phyloP scores from a whole-genome alignment of 2,329 filamentous ascomycete genomes.

The Exophiala alcalophila region DNA sequence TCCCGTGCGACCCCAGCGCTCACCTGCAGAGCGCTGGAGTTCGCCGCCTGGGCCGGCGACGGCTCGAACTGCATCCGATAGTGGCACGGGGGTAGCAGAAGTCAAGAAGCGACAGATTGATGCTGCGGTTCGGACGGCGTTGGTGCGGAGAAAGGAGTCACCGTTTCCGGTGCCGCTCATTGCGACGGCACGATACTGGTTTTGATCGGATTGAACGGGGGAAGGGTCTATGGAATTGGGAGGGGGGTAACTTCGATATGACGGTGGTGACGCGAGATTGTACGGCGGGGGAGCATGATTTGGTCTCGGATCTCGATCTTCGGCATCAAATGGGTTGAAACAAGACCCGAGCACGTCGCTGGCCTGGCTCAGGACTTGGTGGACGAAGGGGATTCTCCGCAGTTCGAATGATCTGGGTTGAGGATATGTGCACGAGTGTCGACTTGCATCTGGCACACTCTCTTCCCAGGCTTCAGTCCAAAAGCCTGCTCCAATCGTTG shows the following conservation, averaged over 20 bases:
- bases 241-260: constrained; percentile 1
- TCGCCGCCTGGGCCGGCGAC: constrained; percentile 71
- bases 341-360: constrained; percentile 11
- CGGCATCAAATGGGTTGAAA: constrained; percentile 3
- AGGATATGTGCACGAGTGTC: not conserved
- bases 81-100: constrained; percentile 42
- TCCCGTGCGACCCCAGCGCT: constrained; percentile 68
- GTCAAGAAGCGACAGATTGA: constrained; percentile 66
- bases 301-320: not conserved
- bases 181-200: constrained; percentile 17
- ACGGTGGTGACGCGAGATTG: not conserved
- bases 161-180: constrained; percentile 83
- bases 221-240: not conserved
- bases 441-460: constrained; percentile 1
- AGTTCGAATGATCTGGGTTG: not conserved
- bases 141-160: constrained; percentile 75
- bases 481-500: constrained; percentile 77
- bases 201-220: not conserved
- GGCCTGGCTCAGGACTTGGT: constrained; percentile 7
- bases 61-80: constrained; percentile 58
- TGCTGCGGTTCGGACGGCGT: constrained; percentile 68
- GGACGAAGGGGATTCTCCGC: not conserved
- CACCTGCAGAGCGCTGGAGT: constrained; percentile 69
- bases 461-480: constrained; percentile 80
- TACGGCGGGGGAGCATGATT: constrained; percentile 7